Evolutionary conservation across 2,329 filamentous ascomycete species (phyloP), one percentile per base, ranked within the genome.

Genomic region (Colletotrichum sp.): DNA sequence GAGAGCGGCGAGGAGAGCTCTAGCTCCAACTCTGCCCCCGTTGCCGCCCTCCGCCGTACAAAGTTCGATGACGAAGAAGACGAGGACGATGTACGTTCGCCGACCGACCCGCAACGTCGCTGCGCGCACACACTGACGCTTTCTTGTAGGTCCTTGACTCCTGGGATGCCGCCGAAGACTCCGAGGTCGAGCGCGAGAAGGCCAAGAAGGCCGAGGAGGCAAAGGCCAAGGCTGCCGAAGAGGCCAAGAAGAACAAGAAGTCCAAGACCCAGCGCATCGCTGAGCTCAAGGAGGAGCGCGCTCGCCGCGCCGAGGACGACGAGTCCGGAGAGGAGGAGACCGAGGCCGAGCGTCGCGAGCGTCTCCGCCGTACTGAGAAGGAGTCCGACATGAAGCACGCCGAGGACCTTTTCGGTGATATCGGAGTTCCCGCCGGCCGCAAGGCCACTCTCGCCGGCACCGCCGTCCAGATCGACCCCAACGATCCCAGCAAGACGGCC

Each of bases 81-180:
- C 71, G 93, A 96, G 38, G 93, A 94, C 80, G 95, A 98, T 86
- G 96, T 96, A 90, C 82, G 90, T 84, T 36, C 8, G 24, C 61
- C 34, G 24, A 67, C 28, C 58, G 61, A 66, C 71, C 75, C 48
- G 18, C 30, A 74, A 72, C 68, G 63, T 58, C 67, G 18, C 21
- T 10, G 70, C 34, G 70, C 58, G 15, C 36, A 12, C 36, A 34
- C 13, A 48, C 77, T 78, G 28, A 76, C 57, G n/a, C 43, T 3
- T 65, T 63, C 36, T 24, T 24, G 30, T 63, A 98, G 94, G 95
- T 99, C 73, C 92, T 98, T 82, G 97, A 99, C 76, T 96, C 95
- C 38, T 99, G 97, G 97, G 96, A 99, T 82, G 96, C 95, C 74
- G 96, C 95, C 80, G 97, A 99, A 83, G 97, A 99, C 87, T 98